Conservation (phyloP, 2,329 filamentous ascomycete species). For the Colletotrichum zoysiae region DNA sequence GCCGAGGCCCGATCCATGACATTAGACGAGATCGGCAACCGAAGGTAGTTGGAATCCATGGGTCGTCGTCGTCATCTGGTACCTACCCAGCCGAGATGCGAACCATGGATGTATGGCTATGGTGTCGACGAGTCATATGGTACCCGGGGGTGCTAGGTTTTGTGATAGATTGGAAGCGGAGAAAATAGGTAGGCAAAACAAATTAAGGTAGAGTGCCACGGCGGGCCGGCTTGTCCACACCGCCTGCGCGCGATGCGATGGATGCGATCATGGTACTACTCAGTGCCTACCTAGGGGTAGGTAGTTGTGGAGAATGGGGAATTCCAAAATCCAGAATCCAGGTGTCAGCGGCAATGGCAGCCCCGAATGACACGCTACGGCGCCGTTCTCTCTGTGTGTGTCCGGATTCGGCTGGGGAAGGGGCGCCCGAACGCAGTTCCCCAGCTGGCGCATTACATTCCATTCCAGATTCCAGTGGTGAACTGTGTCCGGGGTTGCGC, state of each 20-base stretch:
- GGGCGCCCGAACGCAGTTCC: not conserved
- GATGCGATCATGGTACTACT: too few species aligned
- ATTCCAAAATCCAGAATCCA: slow-evolving; percentile 16
- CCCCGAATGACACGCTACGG: too few species aligned
- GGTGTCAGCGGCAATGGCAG: not conserved
- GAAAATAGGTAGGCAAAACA: not conserved
- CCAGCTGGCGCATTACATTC: not conserved
- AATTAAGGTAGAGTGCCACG: not conserved
- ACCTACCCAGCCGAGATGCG: not conserved
- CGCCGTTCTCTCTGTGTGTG: not conserved
- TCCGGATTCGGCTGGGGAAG: not conserved
- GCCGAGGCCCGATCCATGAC: not conserved
- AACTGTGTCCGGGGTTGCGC: not conserved
- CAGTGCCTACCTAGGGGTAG: too few species aligned
- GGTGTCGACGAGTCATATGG: not conserved
- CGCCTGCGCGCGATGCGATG: not conserved
- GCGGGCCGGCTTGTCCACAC: slow-evolving; percentile 1
- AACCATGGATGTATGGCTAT: not conserved
- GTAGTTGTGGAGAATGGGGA: not conserved
- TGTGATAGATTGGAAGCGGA: not conserved
- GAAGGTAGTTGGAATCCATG: not conserved
- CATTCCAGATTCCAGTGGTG: not conserved
- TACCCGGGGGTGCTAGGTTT: too few species aligned
- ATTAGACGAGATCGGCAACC: not conserved
- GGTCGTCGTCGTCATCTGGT: not conserved